Percentiles rank a stretch among this genome's conserved stretches.
These are phyloP conservation scores for Elsinoe arachidis DNA, from an alignment of 2,329 filamentous ascomycete species.

Conservation along the genomic window DNA sequence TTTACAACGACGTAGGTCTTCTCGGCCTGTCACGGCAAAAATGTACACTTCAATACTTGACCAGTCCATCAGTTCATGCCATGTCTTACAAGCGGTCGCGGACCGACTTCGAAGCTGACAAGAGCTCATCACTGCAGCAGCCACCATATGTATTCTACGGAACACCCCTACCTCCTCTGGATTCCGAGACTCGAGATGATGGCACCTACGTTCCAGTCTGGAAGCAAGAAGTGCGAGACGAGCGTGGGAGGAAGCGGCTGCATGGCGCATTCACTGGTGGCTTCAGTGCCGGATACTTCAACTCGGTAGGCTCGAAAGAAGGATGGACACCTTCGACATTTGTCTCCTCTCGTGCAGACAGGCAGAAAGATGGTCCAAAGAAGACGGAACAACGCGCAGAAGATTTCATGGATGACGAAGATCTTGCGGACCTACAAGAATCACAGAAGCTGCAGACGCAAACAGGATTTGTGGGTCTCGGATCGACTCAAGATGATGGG, in stretches of 20 bases:
- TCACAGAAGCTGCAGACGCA: conserved; percentile 64
- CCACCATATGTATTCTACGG: conserved; percentile 74
- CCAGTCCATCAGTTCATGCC: conserved; percentile 16
- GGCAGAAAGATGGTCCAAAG: conserved; percentile 49
- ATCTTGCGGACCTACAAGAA: conserved; percentile 78
- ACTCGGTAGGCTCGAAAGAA: conserved; percentile 96
- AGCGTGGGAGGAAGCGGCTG: conserved; percentile 77
- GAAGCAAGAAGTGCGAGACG: conserved; percentile 96
- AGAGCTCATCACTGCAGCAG: conserved; percentile 37
- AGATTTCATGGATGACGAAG: conserved; percentile 98
- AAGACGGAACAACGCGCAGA: conserved; percentile 56
- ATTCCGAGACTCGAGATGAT: conserved; percentile 72
- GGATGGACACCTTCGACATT: conserved; percentile 92
- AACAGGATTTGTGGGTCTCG: conserved; percentile 66
- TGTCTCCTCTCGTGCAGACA: conserved; percentile 76
- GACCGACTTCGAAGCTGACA: conserved; percentile 62
- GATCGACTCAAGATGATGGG: conserved; percentile 52
- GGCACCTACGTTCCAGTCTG: conserved; percentile 90
- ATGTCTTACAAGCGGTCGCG: conserved; percentile 78
- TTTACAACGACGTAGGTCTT: conserved; percentile 8
- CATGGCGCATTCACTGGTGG: conserved; percentile 96
- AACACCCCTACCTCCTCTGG: conserved; percentile 70
- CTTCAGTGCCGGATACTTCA: conserved; percentile 96
- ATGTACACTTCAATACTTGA: conserved; percentile 18
- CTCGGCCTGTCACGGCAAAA: neutral